Evolutionary conservation across 257 asterid genomes (phyloP).

Genomic region (Gentiana dahurica): DNA sequence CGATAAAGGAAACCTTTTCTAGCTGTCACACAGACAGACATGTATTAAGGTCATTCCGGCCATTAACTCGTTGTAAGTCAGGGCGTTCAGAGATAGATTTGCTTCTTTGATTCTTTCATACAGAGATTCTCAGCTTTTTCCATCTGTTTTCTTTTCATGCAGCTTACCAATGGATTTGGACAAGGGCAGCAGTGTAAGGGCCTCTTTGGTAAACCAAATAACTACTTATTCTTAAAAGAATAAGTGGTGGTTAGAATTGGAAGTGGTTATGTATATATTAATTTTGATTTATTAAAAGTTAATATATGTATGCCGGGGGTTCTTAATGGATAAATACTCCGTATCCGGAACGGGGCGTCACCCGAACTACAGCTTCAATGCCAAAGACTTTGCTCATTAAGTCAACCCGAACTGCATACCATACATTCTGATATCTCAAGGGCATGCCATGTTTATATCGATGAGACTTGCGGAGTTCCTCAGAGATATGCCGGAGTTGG

Average conservation of each 20-base stretch:
- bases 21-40: slow-evolving; percentile 58
- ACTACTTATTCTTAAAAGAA: no score
- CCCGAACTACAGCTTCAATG: slow-evolving; percentile 75
- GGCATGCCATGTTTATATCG: slow-evolving; percentile 58
- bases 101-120: slow-evolving; percentile 45
- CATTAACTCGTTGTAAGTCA: slow-evolving; percentile 90
- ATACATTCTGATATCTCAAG: slow-evolving; percentile 83
- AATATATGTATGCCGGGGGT: no score
- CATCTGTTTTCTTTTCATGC: slow-evolving; percentile 28
- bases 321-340: no score
- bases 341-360: no score
- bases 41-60: slow-evolving; percentile 36
- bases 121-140: slow-evolving; percentile 61
- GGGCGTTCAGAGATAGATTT: slow-evolving; percentile 48
- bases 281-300: no score
- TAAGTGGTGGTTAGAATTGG: no score
- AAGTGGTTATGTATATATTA: no score
- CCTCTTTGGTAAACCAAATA: no score
- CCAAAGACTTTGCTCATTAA: slow-evolving; percentile 85
- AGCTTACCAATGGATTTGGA: slow-evolving; percentile 57
- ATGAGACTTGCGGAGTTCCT: slow-evolving; percentile 55
- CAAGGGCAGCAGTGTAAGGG: slow-evolving; percentile 89
- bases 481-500: slow-evolving; percentile 71
- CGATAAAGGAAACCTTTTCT: slow-evolving; percentile 52
- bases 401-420: slow-evolving; percentile 76